phyloP scores from a whole-genome alignment of 306 rosid species.

The Lithocarpus polystachyus region DNA sequence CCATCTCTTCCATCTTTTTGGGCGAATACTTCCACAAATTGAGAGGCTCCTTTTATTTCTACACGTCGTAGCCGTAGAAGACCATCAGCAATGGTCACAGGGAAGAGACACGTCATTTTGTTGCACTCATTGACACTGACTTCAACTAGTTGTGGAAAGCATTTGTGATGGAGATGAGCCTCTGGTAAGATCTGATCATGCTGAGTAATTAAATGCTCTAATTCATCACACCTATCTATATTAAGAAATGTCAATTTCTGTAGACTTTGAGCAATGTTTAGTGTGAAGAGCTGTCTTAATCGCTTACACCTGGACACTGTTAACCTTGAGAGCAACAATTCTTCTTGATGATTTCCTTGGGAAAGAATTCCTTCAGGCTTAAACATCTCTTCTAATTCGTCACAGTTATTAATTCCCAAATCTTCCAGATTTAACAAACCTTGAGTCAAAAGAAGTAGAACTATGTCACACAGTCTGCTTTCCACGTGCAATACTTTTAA shows the following conservation, averaged over 20 bases:
- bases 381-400: too few relatives aligned
- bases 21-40: background rate
- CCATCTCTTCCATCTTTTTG: background rate
- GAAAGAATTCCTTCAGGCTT: too few relatives aligned
- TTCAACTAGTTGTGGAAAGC: background rate
- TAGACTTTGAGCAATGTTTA: background rate
- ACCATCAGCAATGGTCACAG: background rate
- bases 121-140: background rate
- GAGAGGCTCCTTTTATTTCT: background rate
- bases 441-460: too few relatives aligned
- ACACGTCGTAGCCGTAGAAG: slow-evolving; percentile 6
- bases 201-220: slow-evolving; percentile 12
- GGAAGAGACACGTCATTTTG: slow-evolving; percentile 8
- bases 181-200: background rate
- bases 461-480: too few relatives aligned
- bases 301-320: too few relatives aligned
- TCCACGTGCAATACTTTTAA: too few relatives aligned
- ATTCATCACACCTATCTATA: background rate
- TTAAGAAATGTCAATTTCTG: background rate
- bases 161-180: background rate
- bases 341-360: too few relatives aligned
- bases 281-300: too few relatives aligned
- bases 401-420: too few relatives aligned
- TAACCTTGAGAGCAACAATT: too few relatives aligned
- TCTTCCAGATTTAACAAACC: too few relatives aligned